Evolutionary conservation across 345 rosid species (phyloP).

Genomic region (Noccaea caerulescens): DNA sequence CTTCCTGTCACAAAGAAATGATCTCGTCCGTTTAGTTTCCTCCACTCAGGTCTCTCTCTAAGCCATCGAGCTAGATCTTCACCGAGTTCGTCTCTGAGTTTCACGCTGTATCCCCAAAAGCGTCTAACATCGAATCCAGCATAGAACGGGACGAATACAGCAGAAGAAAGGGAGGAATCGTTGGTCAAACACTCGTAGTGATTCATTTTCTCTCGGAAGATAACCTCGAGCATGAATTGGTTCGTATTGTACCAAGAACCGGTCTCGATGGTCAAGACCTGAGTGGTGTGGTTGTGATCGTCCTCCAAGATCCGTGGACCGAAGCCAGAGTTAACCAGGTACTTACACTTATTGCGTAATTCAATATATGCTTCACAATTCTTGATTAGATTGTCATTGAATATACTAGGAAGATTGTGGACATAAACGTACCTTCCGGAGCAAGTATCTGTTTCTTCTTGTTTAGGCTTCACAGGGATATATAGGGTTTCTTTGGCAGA

Average conservation of each 20-base stretch:
- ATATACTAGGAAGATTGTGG: conserved; percentile 47
- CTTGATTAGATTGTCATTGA: conserved; percentile 46
- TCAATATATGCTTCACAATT: conserved; percentile 38
- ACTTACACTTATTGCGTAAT: conserved; percentile 39
- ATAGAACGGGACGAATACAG: conserved; percentile 50
- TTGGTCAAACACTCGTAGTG: conserved; percentile 51
- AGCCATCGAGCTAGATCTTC: conserved; percentile 50
- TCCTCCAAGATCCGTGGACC: conserved; percentile 43
- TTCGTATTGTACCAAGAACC: conserved; percentile 47
- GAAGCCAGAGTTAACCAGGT: conserved; percentile 45
- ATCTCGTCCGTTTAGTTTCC: conserved; percentile 42
- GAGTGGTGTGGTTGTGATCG: background rate
- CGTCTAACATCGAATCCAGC: conserved; percentile 53
- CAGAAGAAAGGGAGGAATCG: conserved; percentile 48
- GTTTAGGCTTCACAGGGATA: background rate
- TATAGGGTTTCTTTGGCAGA: conserved; percentile 10
- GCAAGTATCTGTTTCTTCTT: conserved; percentile 36
- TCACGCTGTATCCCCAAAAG: conserved; percentile 44
- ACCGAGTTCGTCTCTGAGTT: conserved; percentile 46
- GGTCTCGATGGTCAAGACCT: conserved; percentile 18
- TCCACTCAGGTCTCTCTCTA: conserved; percentile 50
- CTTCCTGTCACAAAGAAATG: conserved; percentile 56
- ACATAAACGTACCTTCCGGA: conserved; percentile 48
- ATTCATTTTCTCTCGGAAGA: conserved; percentile 50
- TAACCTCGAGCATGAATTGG: conserved; percentile 49